phyloP scores from a whole-genome alignment of 495 filamentous ascomycete species.

The Oidiodendron maius region DNA sequence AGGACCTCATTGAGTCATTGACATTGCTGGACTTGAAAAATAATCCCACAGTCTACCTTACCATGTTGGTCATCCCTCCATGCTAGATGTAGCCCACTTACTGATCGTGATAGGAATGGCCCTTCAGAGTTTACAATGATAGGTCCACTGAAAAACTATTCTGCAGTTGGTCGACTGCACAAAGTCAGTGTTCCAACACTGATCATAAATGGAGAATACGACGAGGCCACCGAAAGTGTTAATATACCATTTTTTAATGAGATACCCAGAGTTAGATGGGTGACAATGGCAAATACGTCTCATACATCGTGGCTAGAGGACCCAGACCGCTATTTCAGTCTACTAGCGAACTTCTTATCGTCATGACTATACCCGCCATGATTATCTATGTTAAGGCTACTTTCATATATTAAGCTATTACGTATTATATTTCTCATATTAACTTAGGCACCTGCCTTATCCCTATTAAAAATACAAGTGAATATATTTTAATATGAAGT shows the following conservation, averaged over 20 bases:
- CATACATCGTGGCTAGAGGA: constrained; percentile 42
- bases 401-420: too few relatives aligned
- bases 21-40: constrained; percentile 32
- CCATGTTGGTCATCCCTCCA: constrained; percentile 29
- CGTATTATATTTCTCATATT: too few relatives aligned
- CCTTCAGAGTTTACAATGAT: constrained; percentile 40
- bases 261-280: constrained; percentile 41
- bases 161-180: constrained; percentile 23
- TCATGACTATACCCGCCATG: too few relatives aligned
- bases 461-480: too few relatives aligned
- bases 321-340: too few relatives aligned
- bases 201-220: constrained; percentile 44
- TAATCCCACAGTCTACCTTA: constrained; percentile 36
- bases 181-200: constrained; percentile 36
- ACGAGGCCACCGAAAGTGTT: constrained; percentile 39
- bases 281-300: constrained; percentile 34
- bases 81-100: not conserved
- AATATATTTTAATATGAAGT: too few relatives aligned
- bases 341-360: too few relatives aligned
- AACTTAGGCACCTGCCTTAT: too few relatives aligned
- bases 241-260: constrained; percentile 38
- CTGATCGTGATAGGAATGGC: constrained; percentile 30
- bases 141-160: constrained; percentile 40
- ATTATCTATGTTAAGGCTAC: too few relatives aligned
- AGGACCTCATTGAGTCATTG: constrained; percentile 24